Base-by-base conservation (phyloP, 2,329 filamentous ascomycete genomes). In the Laburnicola sp. region DNA sequence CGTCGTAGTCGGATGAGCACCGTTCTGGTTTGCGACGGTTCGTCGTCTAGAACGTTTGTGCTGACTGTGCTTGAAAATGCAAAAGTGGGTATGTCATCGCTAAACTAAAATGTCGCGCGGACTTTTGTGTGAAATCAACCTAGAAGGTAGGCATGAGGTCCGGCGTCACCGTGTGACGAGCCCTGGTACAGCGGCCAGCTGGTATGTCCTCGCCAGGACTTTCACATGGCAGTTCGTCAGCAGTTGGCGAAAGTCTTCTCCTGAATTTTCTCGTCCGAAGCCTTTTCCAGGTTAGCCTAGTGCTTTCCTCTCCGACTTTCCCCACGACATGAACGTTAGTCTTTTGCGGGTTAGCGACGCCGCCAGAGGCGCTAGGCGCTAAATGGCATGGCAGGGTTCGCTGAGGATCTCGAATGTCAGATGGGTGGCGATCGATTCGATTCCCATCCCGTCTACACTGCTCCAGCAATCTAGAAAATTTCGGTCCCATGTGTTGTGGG, bases 291-390 rank as follows among this genome's bases (percentile, higher is more conserved):
- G 23, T n/a, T 37, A 37, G 42, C 32, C 31, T 30, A 3, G 10
- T 26, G 25, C 26, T 4, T 22, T 8, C 41, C 27, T 32, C 22
- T 44, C 41, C 31, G 31, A 28, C 23, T 36, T 45, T 45, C 43
- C 43, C 43, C 43, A 45, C 43, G 26, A 45, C 16, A n/a, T 16
- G 32, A 11, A 36, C 26, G 43, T 45, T 38, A 45, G 43, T 37
- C 32, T 25, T 7, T 37, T 41, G 43, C 27, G 43, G 43, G 43
- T 37, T 45, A 45, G 34, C 43, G 43, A 45, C 21, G 32, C 27
- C 27, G 31, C 28, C 28, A 30, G 28, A 30, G 6, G 28, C n/a
- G n/a, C n/a, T 30, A 30, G 10, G 6, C 27, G 39, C 25, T 26
- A 23, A 21, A 39, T 6, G 28, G 7, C 6, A 39, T 1, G 40